Evolutionary conservation across 1,139 yeast genomes (phyloP).

Genomic region (Yamadazyma sp.): DNA sequence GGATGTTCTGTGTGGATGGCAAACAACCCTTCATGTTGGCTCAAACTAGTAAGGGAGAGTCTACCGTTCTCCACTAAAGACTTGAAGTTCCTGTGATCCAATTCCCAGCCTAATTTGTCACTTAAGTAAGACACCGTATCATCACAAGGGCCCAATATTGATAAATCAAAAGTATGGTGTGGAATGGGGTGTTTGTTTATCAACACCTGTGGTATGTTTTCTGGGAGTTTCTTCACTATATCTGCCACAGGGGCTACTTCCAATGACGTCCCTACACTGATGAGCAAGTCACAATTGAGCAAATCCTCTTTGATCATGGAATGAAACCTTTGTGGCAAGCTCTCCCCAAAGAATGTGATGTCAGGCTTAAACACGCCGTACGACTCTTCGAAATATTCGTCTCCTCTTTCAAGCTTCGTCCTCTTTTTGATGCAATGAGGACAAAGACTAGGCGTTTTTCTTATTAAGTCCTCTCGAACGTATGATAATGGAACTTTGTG

Average conservation of each 20-base stretch:
- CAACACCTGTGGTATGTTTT: slow-evolving; percentile 75
- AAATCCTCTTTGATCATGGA: slow-evolving; percentile 59
- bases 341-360: slow-evolving; percentile 92
- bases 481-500: slow-evolving; percentile 66
- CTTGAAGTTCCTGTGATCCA: slow-evolving; percentile 50
- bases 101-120: slow-evolving; percentile 62
- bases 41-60: slow-evolving; percentile 21
- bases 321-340: slow-evolving; percentile 74
- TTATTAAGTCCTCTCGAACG: slow-evolving; percentile 62
- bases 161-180: slow-evolving; percentile 79
- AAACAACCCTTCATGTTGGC: slow-evolving; percentile 25
- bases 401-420: slow-evolving; percentile 26
- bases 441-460: slow-evolving; percentile 67
- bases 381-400: slow-evolving; percentile 37
- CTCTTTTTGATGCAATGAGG: slow-evolving; percentile 60
- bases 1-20: neutral
- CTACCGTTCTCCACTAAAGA: slow-evolving; percentile 22
- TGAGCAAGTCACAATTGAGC: slow-evolving; percentile 70
- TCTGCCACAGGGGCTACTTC: slow-evolving; percentile 97
- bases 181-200: slow-evolving; percentile 80
- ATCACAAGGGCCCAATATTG: slow-evolving; percentile 83
- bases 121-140: slow-evolving; percentile 74
- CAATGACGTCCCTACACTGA: slow-evolving; percentile 90
- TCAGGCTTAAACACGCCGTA: slow-evolving; percentile 94
- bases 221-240: slow-evolving; percentile 73